Conservation (phyloP, 805 yeast genomes). For the Sungouiella blattae region DNA sequence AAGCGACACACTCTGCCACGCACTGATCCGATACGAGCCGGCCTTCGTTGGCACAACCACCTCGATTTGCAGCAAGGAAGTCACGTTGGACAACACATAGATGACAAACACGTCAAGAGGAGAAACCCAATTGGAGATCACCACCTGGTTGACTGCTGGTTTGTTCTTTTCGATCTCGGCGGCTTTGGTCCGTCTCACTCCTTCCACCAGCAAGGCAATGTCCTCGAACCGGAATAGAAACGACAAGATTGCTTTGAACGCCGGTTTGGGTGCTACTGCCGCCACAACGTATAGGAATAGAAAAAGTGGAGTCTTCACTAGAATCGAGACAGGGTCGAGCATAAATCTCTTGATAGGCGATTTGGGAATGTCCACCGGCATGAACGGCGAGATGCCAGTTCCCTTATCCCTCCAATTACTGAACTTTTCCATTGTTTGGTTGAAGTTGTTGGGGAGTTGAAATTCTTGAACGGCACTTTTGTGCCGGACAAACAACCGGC, state of each 20-base stretch:
- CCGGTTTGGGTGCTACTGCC: constrained; percentile 17
- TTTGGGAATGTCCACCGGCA: constrained; percentile 47
- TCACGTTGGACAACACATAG: constrained; percentile 22
- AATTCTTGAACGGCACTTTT: neutral
- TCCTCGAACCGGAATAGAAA: constrained; percentile 35
- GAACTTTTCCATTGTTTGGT: constrained; percentile 33
- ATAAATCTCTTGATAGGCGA: constrained; percentile 7
- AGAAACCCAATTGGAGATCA: constrained; percentile 54
- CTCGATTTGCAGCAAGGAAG: constrained; percentile 18
- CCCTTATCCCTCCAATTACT: constrained; percentile 85
- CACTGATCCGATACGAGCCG: constrained; percentile 29
- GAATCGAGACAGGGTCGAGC: constrained; percentile 10
- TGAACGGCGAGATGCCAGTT: constrained; percentile 89
- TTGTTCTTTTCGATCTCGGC: constrained; percentile 25
- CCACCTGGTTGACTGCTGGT: constrained; percentile 45
- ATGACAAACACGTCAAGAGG: constrained; percentile 55
- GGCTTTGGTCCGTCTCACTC: constrained; percentile 43
- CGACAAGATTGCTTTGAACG: constrained; percentile 15
- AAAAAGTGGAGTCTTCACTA: constrained; percentile 31
- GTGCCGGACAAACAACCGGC: constrained; percentile 1
- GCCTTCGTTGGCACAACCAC: constrained; percentile 39
- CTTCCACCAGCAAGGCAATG: constrained; percentile 43
- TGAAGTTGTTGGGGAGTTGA: neutral
- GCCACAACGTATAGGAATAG: constrained; percentile 14
- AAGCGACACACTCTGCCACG: constrained; percentile 25